Base-by-base conservation (phyloP, 2,329 filamentous ascomycete species). In the Phaeosphaeriaceae sp. region DNA sequence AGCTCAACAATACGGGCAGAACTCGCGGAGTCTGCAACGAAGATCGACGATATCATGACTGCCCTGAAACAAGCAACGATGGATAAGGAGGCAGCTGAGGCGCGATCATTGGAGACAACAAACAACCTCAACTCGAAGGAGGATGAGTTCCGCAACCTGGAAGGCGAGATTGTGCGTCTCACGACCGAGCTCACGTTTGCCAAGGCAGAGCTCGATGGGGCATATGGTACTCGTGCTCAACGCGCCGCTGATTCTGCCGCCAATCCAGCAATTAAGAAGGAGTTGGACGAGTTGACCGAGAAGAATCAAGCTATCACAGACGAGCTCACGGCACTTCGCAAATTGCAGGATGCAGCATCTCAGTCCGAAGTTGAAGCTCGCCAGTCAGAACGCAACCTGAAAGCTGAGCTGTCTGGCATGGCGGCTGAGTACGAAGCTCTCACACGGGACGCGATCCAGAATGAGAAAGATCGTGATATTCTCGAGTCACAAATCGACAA, bases 141-240 rank as follows among this genome's bases (percentile, higher is more conserved):
- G 52, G 67, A 77, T 48, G 75, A 77, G 27, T 68, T 77, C 48
- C 70, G 72, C 31, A 68, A 68, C 44, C 66, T 90, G 40, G 88
- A 90, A 71, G 81, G 84, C 54, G 86, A 90, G 68, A 82, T 90
- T 51, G 87, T 89, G 3, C 83, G 86, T 52, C 80, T 89, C 6
- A 88, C 88, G 36, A 91, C 89, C 2, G 89, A 98, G 80, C 85
- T 98, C 44, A 96, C 94, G n/a, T 89, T 98, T 66, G 92, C 91
- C 24, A 87, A 88, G 71, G 92, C 93, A 53, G 94, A 98, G 76
- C 91, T 98, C 24, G 95, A 97, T 69, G 92, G 92, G 61, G 96
- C 96, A 73, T 97, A 98, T 73, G 95, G 95, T 42, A 86, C 84
- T n/a, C 83, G 89, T 51, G 85, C 87, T 10, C 83, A 91, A 72